These are phyloP conservation scores for Jatropha curcas DNA, from an alignment of 345 rosid genomes.

Conservation along the genomic window DNA sequence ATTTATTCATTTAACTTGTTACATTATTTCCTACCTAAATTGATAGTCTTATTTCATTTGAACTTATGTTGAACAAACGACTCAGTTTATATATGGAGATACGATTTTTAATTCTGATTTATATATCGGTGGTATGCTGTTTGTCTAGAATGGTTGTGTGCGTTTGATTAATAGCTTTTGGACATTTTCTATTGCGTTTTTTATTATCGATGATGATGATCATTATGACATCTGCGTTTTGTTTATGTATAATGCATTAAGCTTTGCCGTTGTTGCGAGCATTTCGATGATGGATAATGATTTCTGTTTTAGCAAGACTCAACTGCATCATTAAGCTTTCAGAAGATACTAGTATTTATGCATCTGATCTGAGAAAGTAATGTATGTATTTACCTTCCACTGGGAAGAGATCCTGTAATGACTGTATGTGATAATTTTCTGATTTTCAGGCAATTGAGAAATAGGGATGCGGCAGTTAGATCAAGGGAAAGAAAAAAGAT, in stretches of 20 bases:
- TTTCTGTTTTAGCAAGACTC: not conserved
- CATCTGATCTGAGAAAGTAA: not conserved
- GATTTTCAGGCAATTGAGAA: slow-evolving; percentile 71
- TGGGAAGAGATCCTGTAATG: not conserved
- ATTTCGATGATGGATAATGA: not conserved
- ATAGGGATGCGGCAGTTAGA: slow-evolving; percentile 81
- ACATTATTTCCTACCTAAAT: not conserved
- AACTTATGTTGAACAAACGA: not conserved
- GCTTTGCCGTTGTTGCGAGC: no score
- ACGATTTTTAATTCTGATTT: no score
- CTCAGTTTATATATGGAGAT: not conserved
- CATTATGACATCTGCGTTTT: not conserved
- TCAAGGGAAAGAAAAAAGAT: slow-evolving; percentile 91
- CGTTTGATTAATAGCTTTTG: no score
- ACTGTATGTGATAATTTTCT: not conserved
- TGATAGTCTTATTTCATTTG: not conserved
- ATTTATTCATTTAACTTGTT: not conserved
- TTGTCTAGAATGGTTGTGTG: not conserved
- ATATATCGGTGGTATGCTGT: not conserved
- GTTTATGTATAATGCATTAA: no score
- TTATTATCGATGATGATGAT: not conserved
- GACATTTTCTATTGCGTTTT: not conserved
- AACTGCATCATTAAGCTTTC: not conserved
- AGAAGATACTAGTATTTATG: not conserved
- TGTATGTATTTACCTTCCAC: not conserved